phyloP scores from a whole-genome alignment of 2,329 filamentous ascomycete genomes.

The Zalaria sp. region DNA sequence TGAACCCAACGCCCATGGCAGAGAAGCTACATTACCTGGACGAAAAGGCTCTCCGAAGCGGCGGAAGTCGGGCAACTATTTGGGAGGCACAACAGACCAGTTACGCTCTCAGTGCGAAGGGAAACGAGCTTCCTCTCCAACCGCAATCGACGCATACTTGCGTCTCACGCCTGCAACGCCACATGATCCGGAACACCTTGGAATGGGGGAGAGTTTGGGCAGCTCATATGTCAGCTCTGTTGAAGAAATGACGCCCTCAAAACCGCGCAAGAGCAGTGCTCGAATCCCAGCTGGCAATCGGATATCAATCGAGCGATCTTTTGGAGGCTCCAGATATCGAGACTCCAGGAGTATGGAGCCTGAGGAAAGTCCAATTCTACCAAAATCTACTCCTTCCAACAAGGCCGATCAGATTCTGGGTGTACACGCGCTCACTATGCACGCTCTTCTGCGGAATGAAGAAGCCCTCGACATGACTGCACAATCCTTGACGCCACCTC shows the following conservation, averaged over 20 bases:
- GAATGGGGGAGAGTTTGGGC: not conserved
- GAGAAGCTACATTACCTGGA: not conserved
- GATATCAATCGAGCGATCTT: no score
- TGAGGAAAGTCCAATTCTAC: constrained; percentile 6
- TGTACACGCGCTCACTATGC: constrained; percentile 17
- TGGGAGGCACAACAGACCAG: constrained; percentile 2
- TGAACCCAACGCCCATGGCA: not conserved
- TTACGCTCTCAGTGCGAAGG: constrained; percentile 4
- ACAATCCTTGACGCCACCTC: not conserved
- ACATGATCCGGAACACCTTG: not conserved
- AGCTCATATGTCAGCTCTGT: constrained; percentile 3
- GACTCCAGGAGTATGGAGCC: not conserved
- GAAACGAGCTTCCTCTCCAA: constrained; percentile 2
- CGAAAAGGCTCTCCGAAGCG: not conserved
- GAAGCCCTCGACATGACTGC: constrained; percentile 9
- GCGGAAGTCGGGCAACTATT: constrained; percentile 5
- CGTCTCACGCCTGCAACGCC: not conserved
- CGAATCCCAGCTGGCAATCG: no score
- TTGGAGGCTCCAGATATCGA: no score
- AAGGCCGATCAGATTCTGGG: constrained; percentile 15
- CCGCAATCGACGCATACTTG: constrained; percentile 3
- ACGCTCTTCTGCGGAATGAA: constrained; percentile 16
- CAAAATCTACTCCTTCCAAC: constrained; percentile 3
- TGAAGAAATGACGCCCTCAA: constrained; percentile 4
- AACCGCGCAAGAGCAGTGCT: not conserved